A percentile compares a stretch with the other conserved stretches of the same genome.
Conservation (phyloP, 805 yeast species). For the Metschnikowia kofuensis region DNA sequence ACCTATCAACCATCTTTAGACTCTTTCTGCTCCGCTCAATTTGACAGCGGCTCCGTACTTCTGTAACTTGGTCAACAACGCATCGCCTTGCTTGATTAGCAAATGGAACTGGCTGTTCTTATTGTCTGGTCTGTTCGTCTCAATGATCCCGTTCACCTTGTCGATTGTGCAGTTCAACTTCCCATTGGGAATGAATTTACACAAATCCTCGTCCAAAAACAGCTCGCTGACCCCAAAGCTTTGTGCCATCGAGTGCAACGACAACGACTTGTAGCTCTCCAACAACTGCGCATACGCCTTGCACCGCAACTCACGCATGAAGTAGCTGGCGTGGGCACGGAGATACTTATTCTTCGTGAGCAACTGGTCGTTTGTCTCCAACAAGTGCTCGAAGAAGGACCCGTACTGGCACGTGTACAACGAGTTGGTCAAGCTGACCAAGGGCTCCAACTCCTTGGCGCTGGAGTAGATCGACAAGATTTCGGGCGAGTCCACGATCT, state of each 20-base stretch:
- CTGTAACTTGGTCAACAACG: conserved; percentile 87
- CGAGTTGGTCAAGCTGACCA: conserved; percentile 78
- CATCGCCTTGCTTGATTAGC: conserved; percentile 89
- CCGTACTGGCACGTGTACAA: conserved; percentile 86
- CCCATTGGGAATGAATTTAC: conserved; percentile 89
- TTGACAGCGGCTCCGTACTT: conserved; percentile 97
- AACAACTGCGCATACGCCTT: conserved; percentile 91
- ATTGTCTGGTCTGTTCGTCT: conserved; percentile 94
- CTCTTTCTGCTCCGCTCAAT: conserved; percentile 82
- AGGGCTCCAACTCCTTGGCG: conserved; percentile 70
- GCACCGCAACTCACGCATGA: conserved; percentile 88
- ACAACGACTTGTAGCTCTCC: conserved; percentile 89
- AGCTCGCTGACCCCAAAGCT: conserved; percentile 88
- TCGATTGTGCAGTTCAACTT: conserved; percentile 95
- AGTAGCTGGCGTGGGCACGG: conserved; percentile 75
- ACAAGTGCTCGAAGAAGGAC: conserved; percentile 69
- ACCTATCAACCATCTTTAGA: not conserved
- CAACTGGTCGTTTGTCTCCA: conserved; percentile 73
- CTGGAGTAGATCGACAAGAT: conserved; percentile 75
- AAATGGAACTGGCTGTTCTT: conserved; percentile 90
- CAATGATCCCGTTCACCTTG: conserved; percentile 90
- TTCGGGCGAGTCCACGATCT: conserved; percentile 92
- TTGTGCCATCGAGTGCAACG: conserved; percentile 88
- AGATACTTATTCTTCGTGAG: conserved; percentile 63
- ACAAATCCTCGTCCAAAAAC: conserved; percentile 81